Percentiles rank a stretch among this genome's conserved stretches.
phyloP scores from a whole-genome alignment of 805 yeast genomes.

The Saturnispora mendoncae region DNA sequence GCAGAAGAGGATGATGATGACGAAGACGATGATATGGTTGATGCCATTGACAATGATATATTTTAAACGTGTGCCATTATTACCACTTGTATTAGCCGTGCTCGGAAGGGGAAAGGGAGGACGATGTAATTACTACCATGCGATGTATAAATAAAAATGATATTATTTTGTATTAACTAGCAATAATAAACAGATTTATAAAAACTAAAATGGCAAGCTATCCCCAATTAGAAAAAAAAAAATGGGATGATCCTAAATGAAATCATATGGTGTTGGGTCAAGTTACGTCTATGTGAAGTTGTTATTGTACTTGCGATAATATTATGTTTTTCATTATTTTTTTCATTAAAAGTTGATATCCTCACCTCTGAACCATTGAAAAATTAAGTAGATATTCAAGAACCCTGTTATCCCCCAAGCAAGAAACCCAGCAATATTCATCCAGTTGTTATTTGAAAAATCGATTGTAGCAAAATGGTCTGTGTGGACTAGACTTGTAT shows the following conservation, averaged over 20 bases:
- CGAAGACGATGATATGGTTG: slow-evolving; percentile 8
- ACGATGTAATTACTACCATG: too few relatives aligned
- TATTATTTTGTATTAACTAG: too few relatives aligned
- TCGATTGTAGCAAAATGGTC: slow-evolving; percentile 29
- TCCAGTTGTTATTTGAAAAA: slow-evolving; percentile 56
- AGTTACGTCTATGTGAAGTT: too few relatives aligned
- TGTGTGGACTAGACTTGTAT: background rate
- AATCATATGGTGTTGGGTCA: too few relatives aligned
- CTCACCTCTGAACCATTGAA: slow-evolving; percentile 28
- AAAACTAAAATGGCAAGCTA: too few relatives aligned
- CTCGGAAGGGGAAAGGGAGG: too few relatives aligned
- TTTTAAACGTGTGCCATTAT: background rate
- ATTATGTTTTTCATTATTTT: background rate
- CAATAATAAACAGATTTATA: too few relatives aligned
- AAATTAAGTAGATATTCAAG: slow-evolving; percentile 52
- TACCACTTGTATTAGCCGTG: background rate
- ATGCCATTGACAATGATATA: slow-evolving; percentile 5
- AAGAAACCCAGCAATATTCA: slow-evolving; percentile 40
- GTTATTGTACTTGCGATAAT: too few relatives aligned
- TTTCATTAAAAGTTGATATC: slow-evolving; percentile 26
- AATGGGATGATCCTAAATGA: too few relatives aligned
- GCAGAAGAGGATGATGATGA: slow-evolving; percentile 9
- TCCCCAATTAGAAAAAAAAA: too few relatives aligned
- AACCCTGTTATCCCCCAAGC: slow-evolving; percentile 67
- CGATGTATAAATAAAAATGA: too few relatives aligned